Evolutionary conservation across 345 rosid genomes (phyloP), one percentile per base, ranked within the genome.

Genomic region (Populus davidiana): DNA sequence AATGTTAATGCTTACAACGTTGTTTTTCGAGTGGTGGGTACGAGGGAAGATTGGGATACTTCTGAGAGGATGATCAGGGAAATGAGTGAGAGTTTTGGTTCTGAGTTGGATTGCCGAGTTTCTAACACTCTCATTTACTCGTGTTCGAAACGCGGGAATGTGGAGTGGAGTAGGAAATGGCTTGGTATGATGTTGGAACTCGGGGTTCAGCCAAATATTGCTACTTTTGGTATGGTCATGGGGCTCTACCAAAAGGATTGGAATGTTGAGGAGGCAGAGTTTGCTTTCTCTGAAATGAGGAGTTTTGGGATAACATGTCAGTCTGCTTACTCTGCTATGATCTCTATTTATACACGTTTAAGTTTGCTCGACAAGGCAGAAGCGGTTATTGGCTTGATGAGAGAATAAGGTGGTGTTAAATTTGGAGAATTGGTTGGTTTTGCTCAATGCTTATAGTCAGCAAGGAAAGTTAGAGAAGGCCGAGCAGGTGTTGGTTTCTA

Each of bases 281-380:
- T 89, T 75, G 84, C 85, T 8, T 91, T 93, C 86, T 65, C 86
- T 44, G 84, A 75, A 8, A 91, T 94, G 98, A 90, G 97, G 77
- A 88, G 80, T 8, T 79, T 73, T 10, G 86, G 89, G 73, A 84
- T 94, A 47, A 85, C 84, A 71, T 94, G 98, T 82, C 86, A 90
- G 52, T 91, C 94, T 75, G 98, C 97, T 41, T 94, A 93, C 88
- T 90, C 98, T 1, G 85, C 97, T 0, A 93, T 94, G 95, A 91
- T 93, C 76, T 93, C 94, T 0, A 90, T 94, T 61, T 94, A 90
- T 75, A 91, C 94, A 8, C 97, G 97, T 68, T 81, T 91, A 79
- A 86, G 88, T 72, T 82, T 90, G 76, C 83, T 88, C 50, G 93
- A 82, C 29, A 93, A 93, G 80, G 97, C 98, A 17, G 97, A 91